These are phyloP conservation scores for Persicaria tinctoria DNA, from an alignment of 148 eudicot species.

Conservation along the genomic window DNA sequence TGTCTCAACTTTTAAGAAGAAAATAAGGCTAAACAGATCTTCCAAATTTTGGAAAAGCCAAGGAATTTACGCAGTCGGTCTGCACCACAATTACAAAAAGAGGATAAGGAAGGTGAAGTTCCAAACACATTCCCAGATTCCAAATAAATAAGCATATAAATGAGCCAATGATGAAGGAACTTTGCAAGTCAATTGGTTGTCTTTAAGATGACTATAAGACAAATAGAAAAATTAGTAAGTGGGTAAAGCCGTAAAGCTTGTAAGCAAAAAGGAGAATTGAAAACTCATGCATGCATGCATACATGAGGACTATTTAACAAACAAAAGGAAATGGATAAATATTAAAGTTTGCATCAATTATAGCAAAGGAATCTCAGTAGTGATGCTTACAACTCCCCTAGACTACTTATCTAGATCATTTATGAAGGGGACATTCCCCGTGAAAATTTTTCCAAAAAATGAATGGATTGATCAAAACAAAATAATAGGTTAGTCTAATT, in stretches of 20 bases:
- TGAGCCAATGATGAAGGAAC: constrained; percentile 61
- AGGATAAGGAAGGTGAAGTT: not conserved
- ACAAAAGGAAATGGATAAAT: not conserved
- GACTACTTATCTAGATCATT: constrained; percentile 56
- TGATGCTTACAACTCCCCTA: constrained; percentile 75
- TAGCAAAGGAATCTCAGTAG: not conserved
- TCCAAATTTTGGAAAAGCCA: constrained; percentile 82
- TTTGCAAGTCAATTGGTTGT: constrained; percentile 72
- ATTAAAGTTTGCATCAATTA: not conserved
- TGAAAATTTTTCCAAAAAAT: constrained; percentile 63
- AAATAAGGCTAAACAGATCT: constrained; percentile 54
- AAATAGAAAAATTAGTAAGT: not conserved
- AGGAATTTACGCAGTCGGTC: constrained; percentile 80
- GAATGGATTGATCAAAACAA: constrained; percentile 30
- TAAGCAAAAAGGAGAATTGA: not conserved
- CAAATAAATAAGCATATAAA: constrained; percentile 15
- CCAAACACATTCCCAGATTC: no score
- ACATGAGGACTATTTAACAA: constrained; percentile 33
- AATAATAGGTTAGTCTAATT: not conserved
- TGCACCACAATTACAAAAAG: constrained; percentile 15
- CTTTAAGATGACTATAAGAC: constrained; percentile 71
- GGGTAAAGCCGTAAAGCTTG: not conserved
- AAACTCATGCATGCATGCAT: constrained; percentile 14
- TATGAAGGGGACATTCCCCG: constrained; percentile 65
- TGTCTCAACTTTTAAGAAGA: constrained; percentile 65